Percentiles rank a stretch among this genome's conserved stretches.
These are phyloP conservation scores for Coprinopsis cinerea DNA, from an alignment of 768 basidiomycete genomes.

Conservation along the genomic window DNA sequence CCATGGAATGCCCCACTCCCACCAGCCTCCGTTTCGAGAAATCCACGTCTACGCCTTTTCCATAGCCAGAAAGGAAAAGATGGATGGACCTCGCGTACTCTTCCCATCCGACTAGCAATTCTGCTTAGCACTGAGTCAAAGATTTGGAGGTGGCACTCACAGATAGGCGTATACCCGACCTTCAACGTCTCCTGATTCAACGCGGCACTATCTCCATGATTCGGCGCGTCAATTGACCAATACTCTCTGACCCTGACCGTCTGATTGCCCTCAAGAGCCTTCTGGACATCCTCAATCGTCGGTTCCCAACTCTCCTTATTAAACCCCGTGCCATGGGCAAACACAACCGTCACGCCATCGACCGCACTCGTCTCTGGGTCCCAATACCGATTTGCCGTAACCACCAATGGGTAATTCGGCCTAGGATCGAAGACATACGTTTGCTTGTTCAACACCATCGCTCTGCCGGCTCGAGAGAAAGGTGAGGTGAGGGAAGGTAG, in stretches of 20 bases:
- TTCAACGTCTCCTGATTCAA: conserved; percentile 40
- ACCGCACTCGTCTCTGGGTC: conserved; percentile 29
- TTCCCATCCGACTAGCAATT: conserved; percentile 41
- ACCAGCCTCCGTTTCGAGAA: conserved; percentile 42
- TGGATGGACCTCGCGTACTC: conserved; percentile 46
- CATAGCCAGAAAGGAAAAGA: conserved; percentile 41
- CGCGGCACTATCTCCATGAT: conserved; percentile 47
- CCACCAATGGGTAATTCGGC: conserved; percentile 41
- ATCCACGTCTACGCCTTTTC: conserved; percentile 43
- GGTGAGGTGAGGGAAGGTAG: no score
- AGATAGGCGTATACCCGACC: conserved; percentile 35
- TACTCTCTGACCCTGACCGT: conserved; percentile 37
- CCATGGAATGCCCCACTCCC: conserved; percentile 54
- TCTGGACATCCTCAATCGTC: conserved; percentile 40
- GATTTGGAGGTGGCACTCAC: conserved; percentile 24
- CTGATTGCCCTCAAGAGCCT: conserved; percentile 16
- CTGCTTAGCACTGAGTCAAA: background rate
- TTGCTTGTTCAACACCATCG: conserved; percentile 15
- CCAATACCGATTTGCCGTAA: conserved; percentile 48
- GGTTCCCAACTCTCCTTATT: conserved; percentile 61
- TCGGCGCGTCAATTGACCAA: conserved; percentile 48
- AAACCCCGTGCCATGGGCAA: conserved; percentile 49
- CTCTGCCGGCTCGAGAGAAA: background rate
- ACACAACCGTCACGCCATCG: conserved; percentile 40
- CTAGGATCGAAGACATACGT: conserved; percentile 48